phyloP scores from a whole-genome alignment of 2,329 filamentous ascomycete species.

The Kalaharituber pfeilii region DNA sequence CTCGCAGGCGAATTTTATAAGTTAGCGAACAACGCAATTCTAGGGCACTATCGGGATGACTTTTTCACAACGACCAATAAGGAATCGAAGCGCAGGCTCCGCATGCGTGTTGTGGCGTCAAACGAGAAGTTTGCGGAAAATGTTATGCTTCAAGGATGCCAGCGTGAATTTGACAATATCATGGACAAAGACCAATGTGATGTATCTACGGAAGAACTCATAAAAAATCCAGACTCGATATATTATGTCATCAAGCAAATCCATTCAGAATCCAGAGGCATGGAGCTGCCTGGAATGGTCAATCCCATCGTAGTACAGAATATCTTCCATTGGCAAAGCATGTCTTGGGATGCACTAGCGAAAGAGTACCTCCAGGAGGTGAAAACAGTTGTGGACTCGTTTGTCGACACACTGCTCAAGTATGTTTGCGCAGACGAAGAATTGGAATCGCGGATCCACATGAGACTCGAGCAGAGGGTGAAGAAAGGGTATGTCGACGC shows the following conservation, averaged over 20 bases:
- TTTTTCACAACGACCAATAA: constrained; percentile 18
- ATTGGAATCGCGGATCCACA: constrained; percentile 31
- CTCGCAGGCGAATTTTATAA: not conserved
- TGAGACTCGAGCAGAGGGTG: constrained; percentile 32
- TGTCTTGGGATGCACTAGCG: constrained; percentile 36
- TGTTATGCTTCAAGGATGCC: constrained; percentile 22
- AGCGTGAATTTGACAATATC: constrained; percentile 16
- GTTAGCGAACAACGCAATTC: constrained; percentile 25
- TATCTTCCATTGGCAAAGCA: constrained; percentile 37
- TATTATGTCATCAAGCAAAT: constrained; percentile 31
- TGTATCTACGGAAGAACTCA: not conserved
- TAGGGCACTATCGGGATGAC: constrained; percentile 26
- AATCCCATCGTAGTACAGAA: constrained; percentile 28
- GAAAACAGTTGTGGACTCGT: constrained; percentile 37
- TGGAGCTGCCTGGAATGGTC: constrained; percentile 37
- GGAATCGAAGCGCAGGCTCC: constrained; percentile 26
- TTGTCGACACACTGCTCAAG: constrained; percentile 26
- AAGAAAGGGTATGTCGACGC: constrained; percentile 32
- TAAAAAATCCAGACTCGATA: constrained; percentile 26
- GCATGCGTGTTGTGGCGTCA: constrained; percentile 22
- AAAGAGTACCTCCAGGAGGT: constrained; percentile 35
- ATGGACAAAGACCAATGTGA: not conserved
- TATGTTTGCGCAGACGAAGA: constrained; percentile 30
- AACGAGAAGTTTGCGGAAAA: constrained; percentile 21
- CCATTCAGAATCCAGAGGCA: constrained; percentile 34